Percentiles rank a stretch among this genome's conserved stretches.
Evolutionary conservation across 176 grass and related monocot genomes (phyloP).

Genomic region (Metroxylon sagu): DNA sequence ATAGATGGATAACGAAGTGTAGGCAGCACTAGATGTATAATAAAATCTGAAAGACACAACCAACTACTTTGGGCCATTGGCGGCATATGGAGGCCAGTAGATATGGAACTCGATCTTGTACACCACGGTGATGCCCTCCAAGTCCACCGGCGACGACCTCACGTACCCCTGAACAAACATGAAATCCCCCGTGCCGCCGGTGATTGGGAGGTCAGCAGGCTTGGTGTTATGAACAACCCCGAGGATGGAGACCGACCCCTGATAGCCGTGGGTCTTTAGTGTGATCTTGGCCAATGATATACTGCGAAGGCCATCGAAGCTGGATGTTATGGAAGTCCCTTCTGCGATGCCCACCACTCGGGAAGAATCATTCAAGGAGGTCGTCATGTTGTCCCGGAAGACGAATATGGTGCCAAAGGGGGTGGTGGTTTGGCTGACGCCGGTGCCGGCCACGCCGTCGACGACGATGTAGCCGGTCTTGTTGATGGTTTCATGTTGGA

Average conservation of each 20-base stretch:
- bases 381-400: constrained; percentile 60
- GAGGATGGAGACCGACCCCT: constrained; percentile 58
- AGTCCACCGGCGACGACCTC: constrained; percentile 36
- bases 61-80: neutral
- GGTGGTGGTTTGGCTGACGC: constrained; percentile 54
- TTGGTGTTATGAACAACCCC: constrained; percentile 54
- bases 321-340: constrained; percentile 50
- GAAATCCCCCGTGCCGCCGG: constrained; percentile 55
- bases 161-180: constrained; percentile 36
- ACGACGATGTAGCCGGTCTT: constrained; percentile 56
- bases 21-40: too few relatives aligned
- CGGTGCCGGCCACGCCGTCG: constrained; percentile 36
- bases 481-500: constrained; percentile 80
- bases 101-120: constrained; percentile 30
- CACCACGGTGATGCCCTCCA: constrained; percentile 21
- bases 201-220: constrained; percentile 44
- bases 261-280: constrained; percentile 21
- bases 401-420: constrained; percentile 67
- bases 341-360: constrained; percentile 42
- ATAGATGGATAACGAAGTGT: too few relatives aligned
- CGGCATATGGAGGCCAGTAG: constrained; percentile 33
- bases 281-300: constrained; percentile 58
- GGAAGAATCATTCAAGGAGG: constrained; percentile 20
- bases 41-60: too few relatives aligned
- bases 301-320: constrained; percentile 54